These are phyloP conservation scores for Neonectria faginata DNA, from an alignment of 2,329 filamentous ascomycete genomes.

Conservation along the genomic window DNA sequence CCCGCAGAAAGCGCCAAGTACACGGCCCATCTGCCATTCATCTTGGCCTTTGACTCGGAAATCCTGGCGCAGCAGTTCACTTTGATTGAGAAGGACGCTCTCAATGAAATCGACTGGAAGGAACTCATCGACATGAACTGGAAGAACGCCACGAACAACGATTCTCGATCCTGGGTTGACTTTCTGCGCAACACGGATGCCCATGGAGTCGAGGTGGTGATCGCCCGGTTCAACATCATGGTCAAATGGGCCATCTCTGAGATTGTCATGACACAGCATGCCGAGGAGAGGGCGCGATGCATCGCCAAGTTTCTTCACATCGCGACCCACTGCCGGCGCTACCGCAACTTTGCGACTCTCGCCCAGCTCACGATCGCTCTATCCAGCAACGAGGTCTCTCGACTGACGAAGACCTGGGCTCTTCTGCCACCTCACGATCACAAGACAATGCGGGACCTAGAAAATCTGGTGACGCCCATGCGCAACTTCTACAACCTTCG, in stretches of 20 bases:
- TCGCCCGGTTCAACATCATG: slow-evolving; percentile 88
- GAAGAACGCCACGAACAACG: slow-evolving; percentile 75
- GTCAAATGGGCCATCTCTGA: slow-evolving; percentile 89
- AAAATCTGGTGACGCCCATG: slow-evolving; percentile 79
- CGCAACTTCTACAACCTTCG: slow-evolving; percentile 83
- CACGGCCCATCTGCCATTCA: slow-evolving; percentile 79
- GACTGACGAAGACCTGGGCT: slow-evolving; percentile 77
- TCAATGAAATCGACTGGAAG: slow-evolving; percentile 90
- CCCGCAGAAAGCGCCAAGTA: slow-evolving; percentile 52
- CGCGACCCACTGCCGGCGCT: slow-evolving; percentile 77
- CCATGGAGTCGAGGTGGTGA: slow-evolving; percentile 83
- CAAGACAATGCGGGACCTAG: slow-evolving; percentile 74
- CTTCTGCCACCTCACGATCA: slow-evolving; percentile 75
- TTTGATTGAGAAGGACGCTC: slow-evolving; percentile 85
- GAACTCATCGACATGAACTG: slow-evolving; percentile 86
- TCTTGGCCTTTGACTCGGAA: slow-evolving; percentile 83
- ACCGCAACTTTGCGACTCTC: slow-evolving; percentile 87
- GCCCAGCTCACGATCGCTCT: slow-evolving; percentile 84
- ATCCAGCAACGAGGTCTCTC: slow-evolving; percentile 77
- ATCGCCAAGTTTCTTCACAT: slow-evolving; percentile 88
- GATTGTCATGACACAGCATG: slow-evolving; percentile 77
- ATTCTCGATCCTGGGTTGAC: slow-evolving; percentile 83
- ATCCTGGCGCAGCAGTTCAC: slow-evolving; percentile 85
- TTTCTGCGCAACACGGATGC: slow-evolving; percentile 80
- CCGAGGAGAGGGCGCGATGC: slow-evolving; percentile 79